Evolutionary conservation across 2,329 filamentous ascomycete species (phyloP).

Genomic region (Myriosclerotinia duriaeana): DNA sequence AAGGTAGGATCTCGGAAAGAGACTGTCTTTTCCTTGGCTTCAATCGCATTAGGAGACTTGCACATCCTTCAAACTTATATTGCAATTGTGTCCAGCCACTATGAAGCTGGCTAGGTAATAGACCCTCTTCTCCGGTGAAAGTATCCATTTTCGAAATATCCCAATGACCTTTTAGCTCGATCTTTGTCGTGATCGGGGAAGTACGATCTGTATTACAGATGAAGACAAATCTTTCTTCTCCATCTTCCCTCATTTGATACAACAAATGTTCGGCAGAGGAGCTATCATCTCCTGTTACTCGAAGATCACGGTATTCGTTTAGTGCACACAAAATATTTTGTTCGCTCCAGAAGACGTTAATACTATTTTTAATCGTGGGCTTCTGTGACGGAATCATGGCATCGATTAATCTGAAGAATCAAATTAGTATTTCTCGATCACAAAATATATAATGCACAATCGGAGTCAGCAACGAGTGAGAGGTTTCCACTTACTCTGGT

Average conservation of each 20-base stretch:
- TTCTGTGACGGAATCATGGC: constrained; percentile 22
- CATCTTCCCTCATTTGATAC: constrained; percentile 41
- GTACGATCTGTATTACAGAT: constrained; percentile 40
- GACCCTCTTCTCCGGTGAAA: constrained; percentile 32
- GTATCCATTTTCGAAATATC: constrained; percentile 37
- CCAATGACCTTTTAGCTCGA: constrained; percentile 38
- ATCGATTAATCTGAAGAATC: constrained; percentile 1
- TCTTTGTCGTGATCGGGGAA: constrained; percentile 28
- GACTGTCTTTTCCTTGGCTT: constrained; percentile 17
- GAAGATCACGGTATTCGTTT: constrained; percentile 34
- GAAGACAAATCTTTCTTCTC: constrained; percentile 37
- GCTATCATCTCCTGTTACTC: constrained; percentile 28
- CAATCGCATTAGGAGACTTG: constrained; percentile 37
- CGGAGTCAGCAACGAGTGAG: background rate
- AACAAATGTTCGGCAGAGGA: constrained; percentile 30
- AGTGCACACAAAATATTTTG: constrained; percentile 32
- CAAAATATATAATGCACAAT: background rate
- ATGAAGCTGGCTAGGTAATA: constrained; percentile 16
- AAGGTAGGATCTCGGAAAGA: background rate
- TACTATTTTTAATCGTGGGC: constrained; percentile 27
- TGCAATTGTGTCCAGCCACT: constrained; percentile 35
- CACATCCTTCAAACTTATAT: constrained; percentile 39
- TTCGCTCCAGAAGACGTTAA: constrained; percentile 31
- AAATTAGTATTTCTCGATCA: constrained; percentile 1
- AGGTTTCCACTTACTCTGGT: constrained; percentile 32